Evolutionary conservation across 2,329 filamentous ascomycete genomes (phyloP), one percentile per base, ranked within the genome.

Genomic region (Clonostachys byssicola): DNA sequence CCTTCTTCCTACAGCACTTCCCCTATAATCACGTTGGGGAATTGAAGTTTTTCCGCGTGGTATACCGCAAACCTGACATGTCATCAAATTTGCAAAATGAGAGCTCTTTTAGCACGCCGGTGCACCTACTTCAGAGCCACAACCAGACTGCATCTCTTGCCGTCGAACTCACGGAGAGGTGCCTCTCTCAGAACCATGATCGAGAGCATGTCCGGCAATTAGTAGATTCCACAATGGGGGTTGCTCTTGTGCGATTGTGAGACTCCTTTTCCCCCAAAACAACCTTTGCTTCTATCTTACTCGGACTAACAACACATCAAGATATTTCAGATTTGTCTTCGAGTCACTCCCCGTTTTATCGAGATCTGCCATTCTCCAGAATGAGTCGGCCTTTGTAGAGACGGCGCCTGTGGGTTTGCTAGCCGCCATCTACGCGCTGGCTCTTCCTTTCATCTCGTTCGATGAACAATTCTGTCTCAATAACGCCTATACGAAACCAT

Each of bases 11-110:
- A 14, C 47, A 67, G 52, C 35, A 58, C 51, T 41, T 60, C 53
- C 53, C 58, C 51, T 53, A 56, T 48, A 40, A 51, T 47, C 43
- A 54, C 13, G 46, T 49, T 3, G 62, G 66, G 36, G 51, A 62
- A 39, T 43, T 64, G 16, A 53, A 58, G 51, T 65, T 64, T 51
- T 56, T 54, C 48, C 44, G 47, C 14, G 54, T 56, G 23, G 52
- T 52, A 2, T 56, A 56, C 42, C 51, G 53, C n/a, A 52, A 46
- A 20, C 33, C 49, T 13, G 17, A 30, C 10, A 30, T 30, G 23
- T 30, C 23, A 30, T 30, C 23, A 5, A 3, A 3, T 9, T 10
- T 10, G n/a, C 12, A 12, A 12, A 40, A 35, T 4, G 16, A 39
- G 5, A 12, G 14, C 20, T 16, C 34, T 18, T 20, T 34, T 16